These are phyloP conservation scores for Trichosporon asahii DNA, from an alignment of 1,284 basidiomycete genomes.

Conservation along the genomic window DNA sequence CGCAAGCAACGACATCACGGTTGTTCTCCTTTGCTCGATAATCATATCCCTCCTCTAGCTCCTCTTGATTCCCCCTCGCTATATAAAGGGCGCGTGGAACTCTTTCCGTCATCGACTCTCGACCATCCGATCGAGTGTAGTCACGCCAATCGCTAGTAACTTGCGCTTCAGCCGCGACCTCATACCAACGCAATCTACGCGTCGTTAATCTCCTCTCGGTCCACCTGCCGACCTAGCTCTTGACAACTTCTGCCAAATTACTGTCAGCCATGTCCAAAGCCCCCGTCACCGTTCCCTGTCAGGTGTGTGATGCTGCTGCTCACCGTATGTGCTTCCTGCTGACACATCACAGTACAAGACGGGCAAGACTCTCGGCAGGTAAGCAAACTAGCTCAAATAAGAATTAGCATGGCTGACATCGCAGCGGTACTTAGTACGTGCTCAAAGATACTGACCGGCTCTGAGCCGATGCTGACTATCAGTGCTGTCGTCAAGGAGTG, in stretches of 20 bases:
- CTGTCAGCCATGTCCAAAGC: slow-evolving; percentile 24
- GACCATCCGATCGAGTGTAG: not conserved
- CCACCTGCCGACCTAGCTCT: not conserved
- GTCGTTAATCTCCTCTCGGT: not conserved
- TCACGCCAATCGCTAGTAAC: not conserved
- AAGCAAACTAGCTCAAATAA: slow-evolving; percentile 73
- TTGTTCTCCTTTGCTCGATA: not conserved
- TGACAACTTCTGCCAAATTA: not conserved
- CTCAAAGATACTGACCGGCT: not conserved
- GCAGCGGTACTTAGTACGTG: slow-evolving; percentile 50
- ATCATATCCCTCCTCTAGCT: not conserved
- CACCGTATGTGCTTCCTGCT: too few species aligned
- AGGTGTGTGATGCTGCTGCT: slow-evolving; percentile 52
- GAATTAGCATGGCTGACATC: slow-evolving; percentile 17
- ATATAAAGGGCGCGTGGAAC: not conserved
- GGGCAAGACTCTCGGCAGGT: slow-evolving; percentile 86
- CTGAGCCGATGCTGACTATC: slow-evolving; percentile 17
- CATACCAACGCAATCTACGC: not conserved
- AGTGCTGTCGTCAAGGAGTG: slow-evolving; percentile 69
- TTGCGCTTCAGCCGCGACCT: not conserved
- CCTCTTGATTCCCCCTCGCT: not conserved
- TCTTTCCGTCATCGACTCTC: not conserved
- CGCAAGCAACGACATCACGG: not conserved
- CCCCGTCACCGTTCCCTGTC: slow-evolving; percentile 60
- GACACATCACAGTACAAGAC: slow-evolving; percentile 70